Evolutionary conservation across 139 green algal species (phyloP), one percentile per base, ranked within the genome.

Genomic region (Chlorella sorokiniana): DNA sequence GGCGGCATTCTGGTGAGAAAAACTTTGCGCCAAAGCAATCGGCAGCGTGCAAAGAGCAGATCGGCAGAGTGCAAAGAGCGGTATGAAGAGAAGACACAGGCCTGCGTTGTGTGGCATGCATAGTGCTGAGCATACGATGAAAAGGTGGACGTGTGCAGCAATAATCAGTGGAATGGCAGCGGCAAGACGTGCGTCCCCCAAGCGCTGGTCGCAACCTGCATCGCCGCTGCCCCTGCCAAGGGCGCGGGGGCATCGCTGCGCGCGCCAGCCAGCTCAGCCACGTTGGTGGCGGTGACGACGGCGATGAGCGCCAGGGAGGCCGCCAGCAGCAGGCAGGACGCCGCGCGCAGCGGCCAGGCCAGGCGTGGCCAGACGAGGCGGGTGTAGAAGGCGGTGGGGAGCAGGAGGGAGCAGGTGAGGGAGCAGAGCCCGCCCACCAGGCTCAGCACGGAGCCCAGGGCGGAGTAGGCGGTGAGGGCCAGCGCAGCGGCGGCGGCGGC

Each of bases 401-500:
- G 64, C 37, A 93, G 67, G 10, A 93, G 79, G 6, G 80, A 88
- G 69, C 76, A 88, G 35, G 56, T 81, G 8, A 93, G 87, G 25
- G 79, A 85, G 82, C 81, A 88, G 38, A 85, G 44, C 31, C 81
- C 85, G 16, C 87, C 85, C 38, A 91, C 42, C 72, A 91, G 63
- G 65, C 48, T 67, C 37, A 83, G 33, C 11, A 65, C 67, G 4
- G n/a, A n/a, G 44, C 51, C 64, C 64, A 75, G 45, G 11, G 23
- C 27, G 27, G 33, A 14, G 65, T 75, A 76, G 0, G 37, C 65
- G 14, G 27, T 35, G 18, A 75, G 56, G 0, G 78, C 45, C 1
- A 70, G 7, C 31, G 16, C 22, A 4, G 61, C 48, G 22, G 72
- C 56, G 25, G 38, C 48, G 16, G 27, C 54, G 41, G 51, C 73